Conservation (phyloP, 2,329 filamentous ascomycete species). For the Diaporthe nobilis region DNA sequence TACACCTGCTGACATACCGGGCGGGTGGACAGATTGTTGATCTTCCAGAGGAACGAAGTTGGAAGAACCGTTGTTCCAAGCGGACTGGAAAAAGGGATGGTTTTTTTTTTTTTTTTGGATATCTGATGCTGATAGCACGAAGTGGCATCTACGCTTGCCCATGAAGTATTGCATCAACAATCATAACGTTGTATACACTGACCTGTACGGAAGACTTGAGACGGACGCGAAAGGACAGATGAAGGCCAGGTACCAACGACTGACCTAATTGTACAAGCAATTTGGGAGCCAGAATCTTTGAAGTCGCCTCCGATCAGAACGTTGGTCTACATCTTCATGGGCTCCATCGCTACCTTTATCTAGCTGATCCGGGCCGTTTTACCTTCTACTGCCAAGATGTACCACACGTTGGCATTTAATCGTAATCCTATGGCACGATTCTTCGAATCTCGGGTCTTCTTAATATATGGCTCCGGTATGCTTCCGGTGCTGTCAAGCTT, state of each 20-base stretch:
- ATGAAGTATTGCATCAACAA: neutral
- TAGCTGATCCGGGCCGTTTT: neutral
- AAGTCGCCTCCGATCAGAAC: neutral
- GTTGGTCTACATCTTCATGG: neutral
- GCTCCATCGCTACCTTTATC: neutral
- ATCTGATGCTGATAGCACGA: neutral
- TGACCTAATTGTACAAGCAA: neutral
- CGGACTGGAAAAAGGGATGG: neutral
- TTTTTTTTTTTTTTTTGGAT: too few relatives aligned
- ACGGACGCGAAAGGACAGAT: neutral
- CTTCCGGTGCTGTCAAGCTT: neutral
- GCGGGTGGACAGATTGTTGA: neutral
- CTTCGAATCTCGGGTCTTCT: neutral
- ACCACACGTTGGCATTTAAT: neutral
- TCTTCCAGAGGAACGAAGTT: neutral
- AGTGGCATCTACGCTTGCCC: neutral
- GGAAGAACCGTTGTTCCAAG: neutral
- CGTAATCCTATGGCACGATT: neutral
- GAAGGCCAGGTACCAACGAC: neutral
- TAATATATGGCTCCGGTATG: neutral
- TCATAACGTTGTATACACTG: neutral
- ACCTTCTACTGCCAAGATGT: neutral
- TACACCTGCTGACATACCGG: neutral
- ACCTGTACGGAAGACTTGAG: neutral
- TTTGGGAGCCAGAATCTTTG: neutral